These are phyloP conservation scores for Meripilus lineatus DNA, from an alignment of 1,284 basidiomycete genomes.

Conservation along the genomic window DNA sequence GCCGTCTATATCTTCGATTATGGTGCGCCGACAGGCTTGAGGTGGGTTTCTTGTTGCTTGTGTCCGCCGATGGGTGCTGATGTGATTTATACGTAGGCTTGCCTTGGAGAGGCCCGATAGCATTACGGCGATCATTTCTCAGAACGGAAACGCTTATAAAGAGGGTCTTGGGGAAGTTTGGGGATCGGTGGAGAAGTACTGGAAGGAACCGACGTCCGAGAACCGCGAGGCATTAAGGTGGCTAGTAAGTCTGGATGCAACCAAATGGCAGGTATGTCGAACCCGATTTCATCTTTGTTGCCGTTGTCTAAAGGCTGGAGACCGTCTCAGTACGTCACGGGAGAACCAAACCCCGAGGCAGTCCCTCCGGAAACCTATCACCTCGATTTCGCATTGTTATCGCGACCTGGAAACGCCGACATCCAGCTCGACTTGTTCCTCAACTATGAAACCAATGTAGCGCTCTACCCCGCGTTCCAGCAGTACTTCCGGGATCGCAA, in stretches of 20 bases:
- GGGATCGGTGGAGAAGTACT: constrained; percentile 31
- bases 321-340: constrained; percentile 34
- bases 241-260: constrained; percentile 25
- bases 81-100: constrained; percentile 25
- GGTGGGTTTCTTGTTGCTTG: constrained; percentile 17
- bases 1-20: constrained; percentile 48
- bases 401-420: constrained; percentile 32
- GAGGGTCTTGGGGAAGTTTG: constrained; percentile 41
- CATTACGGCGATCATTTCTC: constrained; percentile 39
- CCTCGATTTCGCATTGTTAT: constrained; percentile 37
- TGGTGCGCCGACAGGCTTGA: constrained; percentile 37
- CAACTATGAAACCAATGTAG: constrained; percentile 41
- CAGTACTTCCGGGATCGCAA: constrained; percentile 35
- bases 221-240: constrained; percentile 20
- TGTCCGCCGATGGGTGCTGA: not conserved
- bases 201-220: constrained; percentile 27
- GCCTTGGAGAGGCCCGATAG: constrained; percentile 37
- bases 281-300: not conserved
- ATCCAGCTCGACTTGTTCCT: constrained; percentile 39
- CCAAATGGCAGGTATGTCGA: constrained; percentile 28
- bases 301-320: not conserved
- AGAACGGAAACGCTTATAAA: constrained; percentile 46
- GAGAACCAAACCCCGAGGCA: constrained; percentile 28
- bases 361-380: constrained; percentile 34
- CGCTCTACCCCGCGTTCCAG: constrained; percentile 41